Conservation (phyloP, 2,329 filamentous ascomycete genomes). For the Pseudocercospora fuligena region DNA sequence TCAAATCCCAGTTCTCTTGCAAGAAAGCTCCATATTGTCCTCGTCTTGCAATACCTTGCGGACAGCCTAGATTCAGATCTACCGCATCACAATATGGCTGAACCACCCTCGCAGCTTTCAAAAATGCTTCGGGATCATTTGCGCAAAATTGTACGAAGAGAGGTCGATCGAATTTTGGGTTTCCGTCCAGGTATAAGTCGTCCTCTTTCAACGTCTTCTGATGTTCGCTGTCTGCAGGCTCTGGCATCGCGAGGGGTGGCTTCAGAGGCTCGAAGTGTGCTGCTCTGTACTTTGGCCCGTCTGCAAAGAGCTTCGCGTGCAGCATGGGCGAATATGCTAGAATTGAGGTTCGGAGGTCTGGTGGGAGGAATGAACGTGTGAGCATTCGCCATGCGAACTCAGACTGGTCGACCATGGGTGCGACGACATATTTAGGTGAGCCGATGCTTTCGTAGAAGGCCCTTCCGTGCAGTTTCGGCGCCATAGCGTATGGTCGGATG, state of each 20-base stretch:
- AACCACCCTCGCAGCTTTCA: conserved; percentile 77
- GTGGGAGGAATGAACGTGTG: conserved; percentile 84
- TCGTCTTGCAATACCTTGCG: conserved; percentile 89
- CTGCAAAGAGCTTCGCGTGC: conserved; percentile 85
- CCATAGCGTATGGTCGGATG: conserved; percentile 29
- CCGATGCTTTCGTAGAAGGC: conserved; percentile 96
- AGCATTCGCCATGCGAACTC: conserved; percentile 99
- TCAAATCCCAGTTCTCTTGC: conserved; percentile 87
- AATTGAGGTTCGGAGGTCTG: conserved; percentile 63
- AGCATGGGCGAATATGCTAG: conserved; percentile 96
- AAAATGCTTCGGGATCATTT: conserved; percentile 79
- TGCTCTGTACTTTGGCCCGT: conserved; percentile 75
- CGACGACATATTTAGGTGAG: conserved; percentile 85
- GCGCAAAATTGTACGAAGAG: conserved; percentile 97
- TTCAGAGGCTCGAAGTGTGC: conserved; percentile 76
- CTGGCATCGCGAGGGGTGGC: conserved; percentile 31
- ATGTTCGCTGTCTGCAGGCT: conserved; percentile 30
- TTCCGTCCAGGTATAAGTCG: conserved; percentile 77
- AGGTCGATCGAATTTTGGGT: conserved; percentile 80
- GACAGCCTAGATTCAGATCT: conserved; percentile 93
- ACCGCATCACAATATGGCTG: conserved; percentile 92
- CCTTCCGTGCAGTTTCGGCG: conserved; percentile 60
- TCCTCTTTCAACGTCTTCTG: conserved; percentile 29
- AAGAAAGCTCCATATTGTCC: conserved; percentile 93
- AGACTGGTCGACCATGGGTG: conserved; percentile 97